Evolutionary conservation across 495 filamentous ascomycete species (phyloP).

Genomic region (Daldinia bambusicola): DNA sequence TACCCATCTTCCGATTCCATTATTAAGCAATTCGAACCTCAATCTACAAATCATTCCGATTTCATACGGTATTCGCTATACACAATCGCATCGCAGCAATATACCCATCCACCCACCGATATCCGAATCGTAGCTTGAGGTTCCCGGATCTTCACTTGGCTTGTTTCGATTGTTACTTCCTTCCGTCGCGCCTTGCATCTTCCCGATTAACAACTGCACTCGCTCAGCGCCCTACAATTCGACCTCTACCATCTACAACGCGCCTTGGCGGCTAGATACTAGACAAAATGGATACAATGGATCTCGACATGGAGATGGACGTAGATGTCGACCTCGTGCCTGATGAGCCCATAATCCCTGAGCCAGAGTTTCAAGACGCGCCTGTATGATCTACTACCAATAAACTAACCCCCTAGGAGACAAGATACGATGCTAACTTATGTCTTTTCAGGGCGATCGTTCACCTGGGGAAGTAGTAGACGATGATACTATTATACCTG

Average conservation of each 20-base stretch:
- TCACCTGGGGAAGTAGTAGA: slow-evolving; percentile 47
- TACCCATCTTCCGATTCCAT: background rate
- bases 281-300: slow-evolving; percentile 62
- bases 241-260: background rate
- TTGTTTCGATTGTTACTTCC: background rate
- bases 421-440: slow-evolving; percentile 27
- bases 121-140: background rate
- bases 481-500: slow-evolving; percentile 53
- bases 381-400: slow-evolving; percentile 31
- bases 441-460: slow-evolving; percentile 50
- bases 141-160: background rate
- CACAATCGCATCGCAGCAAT: background rate
- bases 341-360: slow-evolving; percentile 53
- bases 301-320: slow-evolving; percentile 80
- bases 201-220: background rate
- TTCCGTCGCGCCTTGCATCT: background rate
- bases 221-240: background rate
- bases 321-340: slow-evolving; percentile 68
- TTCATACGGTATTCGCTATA: background rate
- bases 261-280: background rate
- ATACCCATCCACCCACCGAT: background rate
- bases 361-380: slow-evolving; percentile 58
- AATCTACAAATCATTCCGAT: background rate
- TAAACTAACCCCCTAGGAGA: slow-evolving; percentile 5
- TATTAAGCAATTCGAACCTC: background rate